These are phyloP conservation scores for Phaeomoniella chlamydospora DNA, from an alignment of 2,329 filamentous ascomycete species.

Conservation along the genomic window DNA sequence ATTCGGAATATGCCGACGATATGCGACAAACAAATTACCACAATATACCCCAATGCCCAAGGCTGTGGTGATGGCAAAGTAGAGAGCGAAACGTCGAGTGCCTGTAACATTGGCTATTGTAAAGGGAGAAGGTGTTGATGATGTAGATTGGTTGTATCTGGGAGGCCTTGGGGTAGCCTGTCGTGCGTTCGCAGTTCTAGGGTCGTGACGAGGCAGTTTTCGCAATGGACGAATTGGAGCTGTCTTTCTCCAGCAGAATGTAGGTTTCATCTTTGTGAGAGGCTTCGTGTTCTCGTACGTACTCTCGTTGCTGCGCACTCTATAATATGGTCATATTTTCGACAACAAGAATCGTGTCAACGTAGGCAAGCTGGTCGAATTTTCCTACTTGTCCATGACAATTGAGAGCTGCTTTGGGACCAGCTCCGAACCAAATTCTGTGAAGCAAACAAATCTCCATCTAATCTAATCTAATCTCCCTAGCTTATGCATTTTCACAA, in stretches of 20 bases:
- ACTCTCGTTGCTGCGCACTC: too few relatives aligned
- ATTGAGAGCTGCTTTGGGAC: too few relatives aligned
- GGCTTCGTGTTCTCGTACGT: slow-evolving; percentile 7
- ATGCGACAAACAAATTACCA: not conserved
- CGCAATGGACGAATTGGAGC: slow-evolving; percentile 4
- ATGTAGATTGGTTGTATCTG: not conserved
- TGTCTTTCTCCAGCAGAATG: not conserved
- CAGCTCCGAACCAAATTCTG: too few relatives aligned
- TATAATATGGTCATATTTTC: too few relatives aligned
- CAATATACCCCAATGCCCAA: not conserved
- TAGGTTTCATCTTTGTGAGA: slow-evolving; percentile 3
- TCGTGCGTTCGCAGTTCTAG: too few relatives aligned
- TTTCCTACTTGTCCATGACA: too few relatives aligned
- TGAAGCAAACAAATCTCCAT: too few relatives aligned
- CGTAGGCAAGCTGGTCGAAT: too few relatives aligned
- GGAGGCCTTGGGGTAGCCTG: not conserved
- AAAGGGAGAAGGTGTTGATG: not conserved
- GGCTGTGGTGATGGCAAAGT: not conserved
- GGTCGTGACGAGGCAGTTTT: slow-evolving; percentile 5
- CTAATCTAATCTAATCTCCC: too few relatives aligned
- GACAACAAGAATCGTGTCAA: too few relatives aligned
- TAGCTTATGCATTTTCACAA: too few relatives aligned
- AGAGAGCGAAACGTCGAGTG: not conserved
- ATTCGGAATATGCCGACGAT: not conserved
- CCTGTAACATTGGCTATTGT: not conserved